Base-by-base conservation (phyloP, 1,284 basidiomycete genomes). In the Cutaneotrichosporon sp. region DNA sequence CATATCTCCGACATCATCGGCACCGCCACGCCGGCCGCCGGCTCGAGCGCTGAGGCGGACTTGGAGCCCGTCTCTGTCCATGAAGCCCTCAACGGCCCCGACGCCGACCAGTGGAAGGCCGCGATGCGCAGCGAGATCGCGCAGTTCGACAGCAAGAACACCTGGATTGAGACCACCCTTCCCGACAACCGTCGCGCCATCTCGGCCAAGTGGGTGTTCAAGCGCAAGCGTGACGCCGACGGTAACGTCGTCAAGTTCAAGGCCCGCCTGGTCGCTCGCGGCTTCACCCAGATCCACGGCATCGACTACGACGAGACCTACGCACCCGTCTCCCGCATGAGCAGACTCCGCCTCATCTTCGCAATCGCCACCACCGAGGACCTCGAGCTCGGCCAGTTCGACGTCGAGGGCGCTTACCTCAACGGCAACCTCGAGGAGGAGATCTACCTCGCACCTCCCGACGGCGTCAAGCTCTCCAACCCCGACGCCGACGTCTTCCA, bases 341-440 rank as follows among this genome's bases (percentile, higher is more conserved):
- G 79, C 45, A 79, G 80, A 0, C 73, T 82, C 29, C 72, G 78
- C 0, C 43, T 79, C 2, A 52, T 84, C 0, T 65, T 82, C 0
- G 70, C 81, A 11, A 66, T 83, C 2, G 82, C 79, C 7, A 79
- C 81, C 11, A 13, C 56, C 3, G 71, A 84, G 47, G 72, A 77
- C 47, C 81, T 81, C 73, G 75, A 81, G n/a, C 58, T 81, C 1
- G 69, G 78, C 20, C 81, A 82, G 46, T 69, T 83, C 5, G 81
- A 86, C 61, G 72, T 85, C 47, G 82, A 83, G 38, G 82, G 79
- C 0, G 83, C 83, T 0, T 85, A 81, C 65, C 72, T 83, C 0
- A 80, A 83, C 65, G 81, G 81, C 1, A 38, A 71, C 0, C 72
- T 85, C 0, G 71, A 81, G 0, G 80, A 83, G 54, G 69, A 72